Conservation (phyloP, 1,284 basidiomycete species). For the Ganoderma lucidum region DNA sequence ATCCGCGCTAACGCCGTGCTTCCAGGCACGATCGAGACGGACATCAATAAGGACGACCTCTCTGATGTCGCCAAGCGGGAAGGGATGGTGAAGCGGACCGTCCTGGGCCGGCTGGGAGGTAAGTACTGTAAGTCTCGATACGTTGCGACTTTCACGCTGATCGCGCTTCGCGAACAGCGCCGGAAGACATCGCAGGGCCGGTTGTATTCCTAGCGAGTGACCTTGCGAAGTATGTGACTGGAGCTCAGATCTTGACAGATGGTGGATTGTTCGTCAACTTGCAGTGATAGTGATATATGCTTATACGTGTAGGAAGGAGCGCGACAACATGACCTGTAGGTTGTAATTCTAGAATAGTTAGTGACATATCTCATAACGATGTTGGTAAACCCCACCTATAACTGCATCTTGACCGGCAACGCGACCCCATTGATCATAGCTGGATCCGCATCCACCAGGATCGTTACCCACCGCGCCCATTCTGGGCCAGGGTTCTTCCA, state of each 20-base stretch:
- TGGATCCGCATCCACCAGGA: constrained; percentile 63
- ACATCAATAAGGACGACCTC: constrained; percentile 84
- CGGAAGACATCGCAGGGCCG: constrained; percentile 81
- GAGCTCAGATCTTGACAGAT: constrained; percentile 76
- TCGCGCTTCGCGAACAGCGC: constrained; percentile 46
- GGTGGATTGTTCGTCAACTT: constrained; percentile 84
- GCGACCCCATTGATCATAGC: constrained; percentile 53
- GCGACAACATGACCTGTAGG: not conserved
- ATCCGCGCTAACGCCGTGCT: constrained; percentile 78
- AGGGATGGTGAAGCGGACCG: constrained; percentile 73
- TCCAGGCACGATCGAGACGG: constrained; percentile 80
- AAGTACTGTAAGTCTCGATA: constrained; percentile 46
- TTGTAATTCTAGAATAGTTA: not conserved
- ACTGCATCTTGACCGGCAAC: constrained; percentile 43
- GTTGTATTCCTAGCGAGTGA: constrained; percentile 82
- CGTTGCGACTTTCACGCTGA: constrained; percentile 10
- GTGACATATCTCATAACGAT: not conserved
- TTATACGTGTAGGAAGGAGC: not conserved
- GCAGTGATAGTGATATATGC: constrained; percentile 63
- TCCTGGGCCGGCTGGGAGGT: constrained; percentile 74
- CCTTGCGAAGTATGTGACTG: constrained; percentile 78
- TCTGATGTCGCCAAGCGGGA: constrained; percentile 66
- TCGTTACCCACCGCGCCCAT: constrained; percentile 62
- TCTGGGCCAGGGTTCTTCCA: constrained; percentile 64
- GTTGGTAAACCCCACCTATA: not conserved